Evolutionary conservation across 73 alveolate genomes (phyloP).

Genomic region (Symbiodinium natans): DNA sequence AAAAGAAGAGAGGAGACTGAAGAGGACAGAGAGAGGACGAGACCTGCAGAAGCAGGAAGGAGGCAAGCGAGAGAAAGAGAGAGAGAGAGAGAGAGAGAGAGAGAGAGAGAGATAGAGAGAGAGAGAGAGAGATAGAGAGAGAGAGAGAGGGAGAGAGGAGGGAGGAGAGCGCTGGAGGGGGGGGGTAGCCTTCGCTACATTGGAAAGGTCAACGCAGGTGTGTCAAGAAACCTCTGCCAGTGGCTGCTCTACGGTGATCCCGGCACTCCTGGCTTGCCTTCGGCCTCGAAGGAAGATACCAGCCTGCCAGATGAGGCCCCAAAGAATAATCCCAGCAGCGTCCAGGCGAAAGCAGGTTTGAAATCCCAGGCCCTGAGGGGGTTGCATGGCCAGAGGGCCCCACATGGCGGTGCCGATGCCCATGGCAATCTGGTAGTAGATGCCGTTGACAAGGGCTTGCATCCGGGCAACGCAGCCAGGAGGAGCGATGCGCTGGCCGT

Average conservation of each 20-base stretch:
- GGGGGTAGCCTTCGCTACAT: too few species aligned
- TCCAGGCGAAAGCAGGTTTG: slow-evolving; percentile 46
- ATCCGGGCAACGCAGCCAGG: slow-evolving; percentile 59
- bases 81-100: too few species aligned
- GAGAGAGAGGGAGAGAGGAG: too few species aligned
- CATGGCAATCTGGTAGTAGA: slow-evolving; percentile 49
- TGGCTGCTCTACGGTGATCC: slow-evolving; percentile 38
- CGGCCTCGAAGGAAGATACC: slow-evolving; percentile 43
- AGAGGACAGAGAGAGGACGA: too few species aligned
- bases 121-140: too few species aligned
- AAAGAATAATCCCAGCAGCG: slow-evolving; percentile 44
- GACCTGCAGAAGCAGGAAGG: too few species aligned
- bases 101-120: too few species aligned
- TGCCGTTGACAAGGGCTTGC: slow-evolving; percentile 75
- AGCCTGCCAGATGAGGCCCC: slow-evolving; percentile 55
- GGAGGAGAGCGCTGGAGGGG: too few species aligned
- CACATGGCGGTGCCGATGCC: slow-evolving; percentile 92
- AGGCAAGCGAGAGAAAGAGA: too few species aligned
- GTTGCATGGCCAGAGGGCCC: slow-evolving; percentile 81
- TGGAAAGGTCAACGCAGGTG: too few species aligned
- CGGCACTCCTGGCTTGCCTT: slow-evolving; percentile 71
- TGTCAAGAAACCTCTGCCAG: neutral
- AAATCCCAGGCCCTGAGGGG: slow-evolving; percentile 66
- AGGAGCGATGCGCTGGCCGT: slow-evolving; percentile 79
- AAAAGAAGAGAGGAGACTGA: too few species aligned